Base-by-base conservation (phyloP, 148 eudicot genomes). In the Rhododendron griersonianum region DNA sequence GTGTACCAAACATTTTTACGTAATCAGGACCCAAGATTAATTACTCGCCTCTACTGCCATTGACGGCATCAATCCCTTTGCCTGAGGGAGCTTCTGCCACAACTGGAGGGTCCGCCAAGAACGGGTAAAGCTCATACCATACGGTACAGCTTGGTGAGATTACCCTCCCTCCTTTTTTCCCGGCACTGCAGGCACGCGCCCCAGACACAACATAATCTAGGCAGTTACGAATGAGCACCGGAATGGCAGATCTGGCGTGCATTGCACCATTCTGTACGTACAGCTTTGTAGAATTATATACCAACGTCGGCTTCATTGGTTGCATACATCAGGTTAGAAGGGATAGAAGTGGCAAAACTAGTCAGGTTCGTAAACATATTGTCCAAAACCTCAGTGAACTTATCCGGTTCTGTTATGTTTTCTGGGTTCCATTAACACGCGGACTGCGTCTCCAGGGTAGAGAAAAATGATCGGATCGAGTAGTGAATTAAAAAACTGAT, bases 81-180 rank as follows among this genome's bases (percentile, higher is more conserved):
- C 13, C 51, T 48, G 13, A 48, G 0, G 51, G 51, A 48, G 51
- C 51, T 9, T 69, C 15, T 28, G 89, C 80, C 50, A 82, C 23
- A 5, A 82, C 33, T 0, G 67, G 41, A 45, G 51, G 73, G 14
- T 25, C 28, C 63, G 55, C 21, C 16, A 80, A 88, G 30, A 88
- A 86, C 23, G 18, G 48, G 48, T 39, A 25, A 19, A 8, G 28
- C 81, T 88, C 89, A 78, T 86, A 90, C 19, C 89, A 50, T 16
- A 90, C 28, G 37, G 1, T 57, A 82, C 91, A 90, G 15, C 89
- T 90, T 7, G 90, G 88, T 21, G 47, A 2, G 8, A 86, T 7
- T 7, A 84, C 77, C 10, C 65, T 23, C 7, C 80, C 78, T 41
- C 89, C 89, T 55, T 9, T 5, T 15, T 61, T 71, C 0, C 78